Base-by-base conservation (phyloP, 352 stramenopile species). In the Albugo laibachii region DNA sequence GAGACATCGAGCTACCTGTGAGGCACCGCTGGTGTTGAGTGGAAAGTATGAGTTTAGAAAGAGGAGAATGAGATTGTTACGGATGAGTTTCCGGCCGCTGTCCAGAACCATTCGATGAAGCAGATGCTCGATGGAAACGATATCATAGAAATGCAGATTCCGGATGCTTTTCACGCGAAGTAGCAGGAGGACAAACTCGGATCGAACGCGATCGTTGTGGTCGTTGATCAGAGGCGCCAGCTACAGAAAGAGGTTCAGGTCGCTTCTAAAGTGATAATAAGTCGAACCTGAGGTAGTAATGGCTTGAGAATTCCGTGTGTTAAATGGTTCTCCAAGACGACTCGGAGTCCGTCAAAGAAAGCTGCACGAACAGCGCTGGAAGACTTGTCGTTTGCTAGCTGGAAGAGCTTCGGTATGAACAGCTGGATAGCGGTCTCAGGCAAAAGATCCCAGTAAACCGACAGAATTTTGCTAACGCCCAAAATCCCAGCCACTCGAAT, bases 21-120 rank as follows among this genome's bases (percentile, higher is more conserved):
- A 86, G 8, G 73, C 82, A 4, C 76, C 78, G 35, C 69, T 69
- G 8, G 83, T 76, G 19, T 70, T 73, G 49, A 87, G 79, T 24
- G 79, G 79, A 36, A 92, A 92, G 52, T 92, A 92, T 14, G 79
- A 92, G 49, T 88, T 88, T 18, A 86, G 50, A 35, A 92, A 92
- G 13, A 92, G 59, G 3, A 79, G 65, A 13, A 86, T 64, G 24
- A 92, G 69, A 36, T 85, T 69, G 36, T 87, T 87, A 41, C 71
- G 62, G 13, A 83, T 70, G 20, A 68, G 19, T 6, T 62, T 57
- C 5, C 57, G 65, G 16, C 70, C 65, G 4, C 59, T 65, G 39
- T 92, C 79, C 43, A 80, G 55, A 5, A 87, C 66, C 40, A 92
- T 58, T 0, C 79, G 79, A 35, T 67, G 63, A 21, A 92, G 63